Percentiles rank a stretch among this genome's conserved stretches.
These are phyloP conservation scores for Dryadomyces quercivorus DNA, from an alignment of 2,329 filamentous ascomycete genomes.

Conservation along the genomic window DNA sequence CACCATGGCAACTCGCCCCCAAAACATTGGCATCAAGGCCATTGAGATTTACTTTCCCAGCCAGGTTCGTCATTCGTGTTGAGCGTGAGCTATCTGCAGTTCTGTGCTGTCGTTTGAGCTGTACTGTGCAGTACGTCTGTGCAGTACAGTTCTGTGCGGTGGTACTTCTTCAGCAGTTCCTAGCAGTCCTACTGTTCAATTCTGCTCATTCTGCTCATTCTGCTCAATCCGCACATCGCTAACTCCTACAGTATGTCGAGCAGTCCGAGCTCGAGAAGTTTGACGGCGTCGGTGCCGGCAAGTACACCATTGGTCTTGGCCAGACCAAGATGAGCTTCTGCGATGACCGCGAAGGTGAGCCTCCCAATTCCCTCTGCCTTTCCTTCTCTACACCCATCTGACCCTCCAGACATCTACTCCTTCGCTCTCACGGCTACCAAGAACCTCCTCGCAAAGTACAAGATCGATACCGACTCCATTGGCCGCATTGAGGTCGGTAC, in stretches of 20 bases:
- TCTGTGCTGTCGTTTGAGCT: too few species aligned
- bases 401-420: conserved; percentile 66
- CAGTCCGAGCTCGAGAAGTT: conserved; percentile 75
- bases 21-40: conserved; percentile 88
- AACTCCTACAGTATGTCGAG: conserved; percentile 56
- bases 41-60: conserved; percentile 81
- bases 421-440: conserved; percentile 67
- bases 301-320: conserved; percentile 84
- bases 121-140: too few species aligned
- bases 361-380: neutral
- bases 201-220: neutral
- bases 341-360: conserved; percentile 72
- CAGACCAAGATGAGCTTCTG: conserved; percentile 91
- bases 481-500: conserved; percentile 77
- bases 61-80: conserved; percentile 48
- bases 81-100: too few species aligned
- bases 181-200: too few species aligned
- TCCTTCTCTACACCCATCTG: neutral
- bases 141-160: too few species aligned
- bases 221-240: neutral
- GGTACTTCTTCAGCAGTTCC: too few species aligned
- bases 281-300: conserved; percentile 69
- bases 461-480: conserved; percentile 65
- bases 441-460: conserved; percentile 71
- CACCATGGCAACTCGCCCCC: conserved; percentile 61